Evolutionary conservation across 257 asterid genomes (phyloP), one percentile per base, ranked within the genome.

Genomic region (Nicotiana tomentosiformis): DNA sequence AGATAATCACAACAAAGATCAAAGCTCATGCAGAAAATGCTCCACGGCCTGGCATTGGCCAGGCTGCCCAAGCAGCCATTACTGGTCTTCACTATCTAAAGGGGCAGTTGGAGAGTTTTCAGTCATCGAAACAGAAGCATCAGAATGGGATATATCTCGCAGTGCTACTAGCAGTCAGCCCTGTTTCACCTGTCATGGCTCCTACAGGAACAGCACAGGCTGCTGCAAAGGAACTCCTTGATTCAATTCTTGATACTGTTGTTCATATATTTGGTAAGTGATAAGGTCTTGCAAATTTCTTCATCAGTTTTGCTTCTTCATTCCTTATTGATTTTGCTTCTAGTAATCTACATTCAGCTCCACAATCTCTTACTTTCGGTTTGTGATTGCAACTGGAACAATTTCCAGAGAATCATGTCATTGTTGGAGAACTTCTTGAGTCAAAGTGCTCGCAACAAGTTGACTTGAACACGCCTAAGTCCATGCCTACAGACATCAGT

Each of bases 381-480:
- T 77, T 33, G 37, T 74, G 53, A 82, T 51, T 86, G 58, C 81
- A 84, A 55, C 69, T 80, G 83, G 77, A 66, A 67, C 77, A 57
- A 83, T 82, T 82, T 91, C 69, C 91, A 94, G 99, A 96, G 91
- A 96, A 96, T 90, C 99, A 96, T 92, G 97, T 96, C 81, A 90
- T 94, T 88, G 98, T 93, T 80, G 99, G 99, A 86, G 98, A 96
- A 82, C 94, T 96, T 84, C 98, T 96, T 57, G 98, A 96, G 88
- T 89, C 94, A 83, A 96, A 96, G 89, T 89, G 97, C 74, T 87
- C 93, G n/a, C 99, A 93, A 79, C 97, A 94, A 90, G 90, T 83
- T 86, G 88, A 90, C 91, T 86, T 96, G 94, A 92, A 91, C 89
- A 96, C 98, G 26, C 99, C 98, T 33, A 94, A 90, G 90, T 87